Evolutionary conservation across 225 moss, liverwort and hornwort genomes (phyloP).

Genomic region (Lunularia cruciata): DNA sequence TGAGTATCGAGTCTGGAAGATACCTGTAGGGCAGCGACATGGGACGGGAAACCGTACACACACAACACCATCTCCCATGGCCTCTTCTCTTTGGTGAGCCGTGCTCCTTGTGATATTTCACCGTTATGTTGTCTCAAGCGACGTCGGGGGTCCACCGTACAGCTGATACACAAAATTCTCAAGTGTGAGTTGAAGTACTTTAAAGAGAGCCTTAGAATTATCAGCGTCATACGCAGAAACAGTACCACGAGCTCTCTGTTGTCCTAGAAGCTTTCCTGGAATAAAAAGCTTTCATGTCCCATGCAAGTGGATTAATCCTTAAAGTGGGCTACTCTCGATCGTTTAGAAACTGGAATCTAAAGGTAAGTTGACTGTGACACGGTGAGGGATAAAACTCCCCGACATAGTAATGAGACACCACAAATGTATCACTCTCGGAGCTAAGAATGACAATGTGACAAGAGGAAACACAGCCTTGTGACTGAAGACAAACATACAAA

Average conservation of each 20-base stretch:
- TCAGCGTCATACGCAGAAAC: not conserved
- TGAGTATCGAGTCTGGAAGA: too few species aligned
- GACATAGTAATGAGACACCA: too few species aligned
- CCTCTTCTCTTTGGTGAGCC: slow-evolving; percentile 59
- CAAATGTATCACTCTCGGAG: too few species aligned
- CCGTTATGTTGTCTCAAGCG: slow-evolving; percentile 96
- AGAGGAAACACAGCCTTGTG: too few species aligned
- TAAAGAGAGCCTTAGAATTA: not conserved
- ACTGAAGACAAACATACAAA: too few species aligned
- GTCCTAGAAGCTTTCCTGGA: not conserved
- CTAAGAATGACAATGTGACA: too few species aligned
- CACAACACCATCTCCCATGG: slow-evolving; percentile 99
- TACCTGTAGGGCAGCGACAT: slow-evolving; percentile 68
- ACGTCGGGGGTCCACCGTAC: slow-evolving; percentile 83
- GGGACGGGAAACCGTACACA: slow-evolving; percentile 83
- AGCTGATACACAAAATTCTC: slow-evolving; percentile 28
- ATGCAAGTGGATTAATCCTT: not conserved
- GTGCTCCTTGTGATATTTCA: slow-evolving; percentile 75
- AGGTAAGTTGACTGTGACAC: too few species aligned
- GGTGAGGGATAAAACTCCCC: too few species aligned
- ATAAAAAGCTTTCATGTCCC: not conserved
- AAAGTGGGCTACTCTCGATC: not conserved
- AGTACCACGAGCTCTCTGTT: too few species aligned
- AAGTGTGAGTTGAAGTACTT: too few species aligned
- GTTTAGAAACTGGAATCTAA: too few species aligned